Evolutionary conservation across 1,284 basidiomycete genomes (phyloP), one percentile per base, ranked within the genome.

Genomic region (Xanthoconium separans): DNA sequence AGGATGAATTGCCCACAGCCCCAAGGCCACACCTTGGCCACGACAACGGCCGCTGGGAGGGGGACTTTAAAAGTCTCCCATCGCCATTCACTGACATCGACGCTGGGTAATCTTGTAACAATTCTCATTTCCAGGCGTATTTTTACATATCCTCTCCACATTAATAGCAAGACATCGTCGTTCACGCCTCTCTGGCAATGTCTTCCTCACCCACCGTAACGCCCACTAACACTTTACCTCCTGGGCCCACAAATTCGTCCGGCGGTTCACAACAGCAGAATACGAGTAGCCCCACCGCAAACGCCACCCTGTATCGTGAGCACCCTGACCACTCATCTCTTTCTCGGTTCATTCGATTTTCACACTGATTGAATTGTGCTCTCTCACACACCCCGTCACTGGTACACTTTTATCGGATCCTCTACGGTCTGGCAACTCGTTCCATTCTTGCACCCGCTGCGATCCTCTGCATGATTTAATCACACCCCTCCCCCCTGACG

Each of bases 241-340:
- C 44, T 6, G 6, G 44, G 3, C 16, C 47, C 6, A 4, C 33
- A 24, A 37, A 15, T 8, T 6, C 33, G 2, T 1, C 51, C 2
- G 36, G 11, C 10, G 39, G 30, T 3, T 42, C 62, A 1, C 11
- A 29, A n/a, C 27, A 48, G 2, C 30, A 30, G 11, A 22, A 6
- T 4, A 1, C 44, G 4, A 24, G 24, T 13, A 45, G 39, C 16
- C 29, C 65, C 3, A 46, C 67, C 1, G 41, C 50, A 3, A 69
- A 67, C 40, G 69, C 69, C 5, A 58, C 60, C 18, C 30, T 68
- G 47, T 68, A 68, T 47, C 44, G 66, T 68, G 58, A 69, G 66
- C 58, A 43, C 34, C 18, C 31, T 11, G 22, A 45, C 41, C 31
- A 27, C 30, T 10, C 13, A 34, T n/a, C n/a, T 46, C 37, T 29